Evolutionary conservation across 345 rosid genomes (phyloP).

Genomic region (Xanthoceras sorbifolium): DNA sequence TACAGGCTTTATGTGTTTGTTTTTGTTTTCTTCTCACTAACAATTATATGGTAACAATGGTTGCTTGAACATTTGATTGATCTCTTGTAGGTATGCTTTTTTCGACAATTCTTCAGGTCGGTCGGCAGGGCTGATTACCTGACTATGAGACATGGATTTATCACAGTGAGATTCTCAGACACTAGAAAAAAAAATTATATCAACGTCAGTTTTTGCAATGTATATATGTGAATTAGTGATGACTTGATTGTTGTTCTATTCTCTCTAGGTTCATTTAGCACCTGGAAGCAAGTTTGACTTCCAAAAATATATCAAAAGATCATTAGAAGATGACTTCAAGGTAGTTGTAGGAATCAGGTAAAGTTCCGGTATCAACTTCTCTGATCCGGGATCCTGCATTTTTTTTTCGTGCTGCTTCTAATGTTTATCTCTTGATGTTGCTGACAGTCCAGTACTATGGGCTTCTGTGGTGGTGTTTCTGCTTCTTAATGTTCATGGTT

Average conservation of each 20-base stretch:
- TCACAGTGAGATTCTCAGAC: slow-evolving; percentile 51
- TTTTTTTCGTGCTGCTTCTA: neutral
- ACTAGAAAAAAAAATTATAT: neutral
- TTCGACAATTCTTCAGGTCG: slow-evolving; percentile 77
- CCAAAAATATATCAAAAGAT: slow-evolving; percentile 85
- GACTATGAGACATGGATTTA: slow-evolving; percentile 90
- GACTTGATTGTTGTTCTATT: slow-evolving; percentile 7
- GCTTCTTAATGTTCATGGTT: slow-evolving; percentile 78
- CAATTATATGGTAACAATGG: neutral
- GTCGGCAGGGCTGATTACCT: slow-evolving; percentile 76
- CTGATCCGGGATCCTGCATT: neutral
- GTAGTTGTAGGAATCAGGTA: slow-evolving; percentile 94
- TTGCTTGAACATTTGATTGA: neutral
- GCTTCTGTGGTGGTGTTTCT: slow-evolving; percentile 71
- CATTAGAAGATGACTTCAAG: slow-evolving; percentile 95
- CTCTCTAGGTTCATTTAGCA: slow-evolving; percentile 78
- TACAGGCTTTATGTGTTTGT: neutral
- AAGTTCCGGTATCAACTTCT: neutral
- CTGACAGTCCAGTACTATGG: slow-evolving; percentile 76
- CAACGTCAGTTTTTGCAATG: neutral
- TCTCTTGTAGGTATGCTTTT: slow-evolving; percentile 70
- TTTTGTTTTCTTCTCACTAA: too few species aligned
- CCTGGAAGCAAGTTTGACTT: slow-evolving; percentile 87
- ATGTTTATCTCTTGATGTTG: slow-evolving; percentile 20
- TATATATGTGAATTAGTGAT: slow-evolving; percentile 12